Conservation (phyloP, 2,329 filamentous ascomycete genomes). For the Dactylellina parvicollis region DNA sequence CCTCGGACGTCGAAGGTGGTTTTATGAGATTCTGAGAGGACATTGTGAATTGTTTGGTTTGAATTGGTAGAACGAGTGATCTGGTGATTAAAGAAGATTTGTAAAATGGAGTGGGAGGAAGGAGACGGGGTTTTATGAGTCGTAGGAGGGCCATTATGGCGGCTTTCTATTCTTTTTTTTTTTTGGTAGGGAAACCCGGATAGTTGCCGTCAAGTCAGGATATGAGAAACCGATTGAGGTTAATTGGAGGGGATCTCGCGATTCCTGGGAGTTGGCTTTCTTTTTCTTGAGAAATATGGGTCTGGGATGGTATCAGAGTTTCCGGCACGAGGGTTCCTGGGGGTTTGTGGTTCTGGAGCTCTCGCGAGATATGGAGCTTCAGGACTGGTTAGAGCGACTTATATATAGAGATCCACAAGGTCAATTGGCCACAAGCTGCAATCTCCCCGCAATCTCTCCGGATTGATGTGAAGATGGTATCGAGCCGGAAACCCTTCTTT, state of each 20-base stretch:
- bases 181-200: background rate
- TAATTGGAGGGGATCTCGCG: slow-evolving; percentile 4
- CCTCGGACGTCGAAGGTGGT: slow-evolving; percentile 28
- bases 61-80: background rate
- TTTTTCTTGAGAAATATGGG: background rate
- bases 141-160: slow-evolving; percentile 16
- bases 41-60: slow-evolving; percentile 22
- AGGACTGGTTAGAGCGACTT: background rate
- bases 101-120: background rate
- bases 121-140: slow-evolving; percentile 24
- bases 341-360: background rate
- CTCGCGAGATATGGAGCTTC: background rate
- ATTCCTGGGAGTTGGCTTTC: background rate
- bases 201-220: background rate
- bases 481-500: slow-evolving; percentile 5
- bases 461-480: background rate
- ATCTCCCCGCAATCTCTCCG: slow-evolving; percentile 37
- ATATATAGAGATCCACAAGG: slow-evolving; percentile 1
- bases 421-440: background rate
- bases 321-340: slow-evolving; percentile 8
- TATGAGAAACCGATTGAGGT: background rate
- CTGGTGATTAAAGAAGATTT: background rate
- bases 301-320: background rate
- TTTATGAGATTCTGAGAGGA: slow-evolving; percentile 10
- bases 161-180: background rate